Percentiles rank a stretch among this genome's conserved stretches.
phyloP scores from a whole-genome alignment of 1,139 yeast genomes.

The Lodderomyces theae region DNA sequence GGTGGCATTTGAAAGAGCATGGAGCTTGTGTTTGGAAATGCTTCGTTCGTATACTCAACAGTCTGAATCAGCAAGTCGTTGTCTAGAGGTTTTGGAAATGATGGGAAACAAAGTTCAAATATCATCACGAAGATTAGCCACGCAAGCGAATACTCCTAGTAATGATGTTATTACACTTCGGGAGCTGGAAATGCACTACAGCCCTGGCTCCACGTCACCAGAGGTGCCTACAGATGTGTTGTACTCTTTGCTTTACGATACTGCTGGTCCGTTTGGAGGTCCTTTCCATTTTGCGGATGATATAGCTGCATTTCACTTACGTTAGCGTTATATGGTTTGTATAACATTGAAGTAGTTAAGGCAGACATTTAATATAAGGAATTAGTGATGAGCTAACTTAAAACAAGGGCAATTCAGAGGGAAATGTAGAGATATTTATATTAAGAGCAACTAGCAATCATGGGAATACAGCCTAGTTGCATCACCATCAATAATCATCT shows the following conservation, averaged over 20 bases:
- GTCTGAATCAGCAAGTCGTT: slow-evolving; percentile 2
- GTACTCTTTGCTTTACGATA: slow-evolving; percentile 1
- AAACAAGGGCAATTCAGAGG: no score
- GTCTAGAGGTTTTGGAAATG: not conserved
- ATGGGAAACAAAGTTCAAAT: not conserved
- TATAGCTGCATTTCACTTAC: not conserved
- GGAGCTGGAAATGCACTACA: no score
- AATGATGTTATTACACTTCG: not conserved
- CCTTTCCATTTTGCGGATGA: not conserved
- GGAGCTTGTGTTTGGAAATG: not conserved
- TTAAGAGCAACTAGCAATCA: no score
- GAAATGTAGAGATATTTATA: no score
- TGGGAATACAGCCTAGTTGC: no score
- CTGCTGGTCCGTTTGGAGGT: slow-evolving; percentile 2
- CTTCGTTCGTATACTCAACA: slow-evolving; percentile 1
- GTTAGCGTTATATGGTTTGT: no score
- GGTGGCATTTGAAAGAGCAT: not conserved
- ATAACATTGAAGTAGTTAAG: no score
- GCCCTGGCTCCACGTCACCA: not conserved
- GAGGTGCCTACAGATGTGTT: slow-evolving; percentile 1
- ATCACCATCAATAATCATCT: no score
- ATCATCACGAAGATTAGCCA: slow-evolving; percentile 1
- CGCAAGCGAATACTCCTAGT: not conserved
- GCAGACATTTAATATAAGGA: no score
- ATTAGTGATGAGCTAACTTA: no score